Evolutionary conservation across 2,329 filamentous ascomycete genomes (phyloP).

Genomic region (Lecanosticta acicola): DNA sequence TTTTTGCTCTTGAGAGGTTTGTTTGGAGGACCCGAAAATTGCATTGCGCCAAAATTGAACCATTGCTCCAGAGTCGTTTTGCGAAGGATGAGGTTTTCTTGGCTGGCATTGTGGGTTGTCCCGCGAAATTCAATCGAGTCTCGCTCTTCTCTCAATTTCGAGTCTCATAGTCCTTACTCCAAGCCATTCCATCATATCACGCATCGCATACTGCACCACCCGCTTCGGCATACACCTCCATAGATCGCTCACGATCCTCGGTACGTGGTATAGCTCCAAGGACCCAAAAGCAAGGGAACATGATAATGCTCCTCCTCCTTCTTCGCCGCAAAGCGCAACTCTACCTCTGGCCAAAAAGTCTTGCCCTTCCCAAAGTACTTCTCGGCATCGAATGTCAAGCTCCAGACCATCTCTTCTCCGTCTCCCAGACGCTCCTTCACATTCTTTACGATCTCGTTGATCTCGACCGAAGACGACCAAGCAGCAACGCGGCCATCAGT

Average conservation of each 20-base stretch:
- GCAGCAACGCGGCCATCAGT: conserved; percentile 66
- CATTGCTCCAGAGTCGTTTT: too few relatives aligned
- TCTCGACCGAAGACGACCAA: conserved; percentile 52
- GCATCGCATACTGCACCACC: too few relatives aligned
- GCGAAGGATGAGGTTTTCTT: too few relatives aligned
- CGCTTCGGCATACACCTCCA: too few relatives aligned
- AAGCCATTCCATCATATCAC: too few relatives aligned
- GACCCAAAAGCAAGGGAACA: conserved; percentile 70
- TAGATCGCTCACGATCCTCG: conserved; percentile 67
- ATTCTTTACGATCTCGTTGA: conserved; percentile 36
- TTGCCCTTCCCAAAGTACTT: conserved; percentile 61
- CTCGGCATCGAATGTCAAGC: conserved; percentile 66
- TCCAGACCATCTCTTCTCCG: conserved; percentile 54
- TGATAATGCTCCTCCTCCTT: conserved; percentile 61
- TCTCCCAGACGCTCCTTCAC: conserved; percentile 27
- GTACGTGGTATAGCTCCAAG: conserved; percentile 78
- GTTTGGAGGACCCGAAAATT: too few relatives aligned
- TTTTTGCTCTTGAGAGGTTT: too few relatives aligned
- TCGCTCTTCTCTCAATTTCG: too few relatives aligned
- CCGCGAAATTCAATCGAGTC: too few relatives aligned
- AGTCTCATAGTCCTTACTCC: too few relatives aligned
- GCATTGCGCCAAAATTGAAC: too few relatives aligned
- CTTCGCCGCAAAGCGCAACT: conserved; percentile 48
- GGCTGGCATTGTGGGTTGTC: too few relatives aligned
- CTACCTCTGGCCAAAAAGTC: conserved; percentile 54